Evolutionary conservation across 345 rosid genomes (phyloP), one percentile per base, ranked within the genome.

Genomic region (Sisymbrium altissimum): DNA sequence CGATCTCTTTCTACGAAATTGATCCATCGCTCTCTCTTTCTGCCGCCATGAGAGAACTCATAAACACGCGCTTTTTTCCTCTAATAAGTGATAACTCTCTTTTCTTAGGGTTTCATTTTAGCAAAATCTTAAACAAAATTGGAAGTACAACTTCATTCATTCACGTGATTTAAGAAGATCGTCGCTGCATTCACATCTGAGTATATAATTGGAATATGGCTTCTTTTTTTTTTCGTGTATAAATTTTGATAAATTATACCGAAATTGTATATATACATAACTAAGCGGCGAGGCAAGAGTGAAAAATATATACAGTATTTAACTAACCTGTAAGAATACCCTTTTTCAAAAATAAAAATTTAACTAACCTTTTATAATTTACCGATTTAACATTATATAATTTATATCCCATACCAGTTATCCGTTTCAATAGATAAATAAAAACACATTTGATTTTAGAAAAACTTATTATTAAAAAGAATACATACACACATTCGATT

Each of bases 1-100:
- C 80, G 72, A 77, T 68, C 71, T 64, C 79, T 68, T 53, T 63
- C 61, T 54, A 71, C 78, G 74, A 60, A 58, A 57, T 41, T 12
- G 78, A 79, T 78, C 80, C 79, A 68, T 82, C 83, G 71, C 76
- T 69, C 66, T 60, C 74, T 56, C 75, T 83, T 30, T 82, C 57
- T 48, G 77, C 86, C 87, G 87, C 83, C 86, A 71, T 50, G 66
- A 46, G 59, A 68, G 65, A 54, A 21, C 46, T 8, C 50, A 33
- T 62, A 43, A 57, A 30, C 55, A 14, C 64, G 53, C 50, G 52
- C 59, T 17, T 65, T 56, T 45, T 55, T 45, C 50, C 11, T n/a
- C n/a, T n/a, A n/a, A n/a, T n/a, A n/a, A n/a, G n/a, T 39, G 25
- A 23, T 25, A 65, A 23, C 13, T 64, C n/a, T 64, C 13, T 10